phyloP scores from a whole-genome alignment of 2,329 filamentous ascomycete genomes.

The Aspergillus eucalypticola region DNA sequence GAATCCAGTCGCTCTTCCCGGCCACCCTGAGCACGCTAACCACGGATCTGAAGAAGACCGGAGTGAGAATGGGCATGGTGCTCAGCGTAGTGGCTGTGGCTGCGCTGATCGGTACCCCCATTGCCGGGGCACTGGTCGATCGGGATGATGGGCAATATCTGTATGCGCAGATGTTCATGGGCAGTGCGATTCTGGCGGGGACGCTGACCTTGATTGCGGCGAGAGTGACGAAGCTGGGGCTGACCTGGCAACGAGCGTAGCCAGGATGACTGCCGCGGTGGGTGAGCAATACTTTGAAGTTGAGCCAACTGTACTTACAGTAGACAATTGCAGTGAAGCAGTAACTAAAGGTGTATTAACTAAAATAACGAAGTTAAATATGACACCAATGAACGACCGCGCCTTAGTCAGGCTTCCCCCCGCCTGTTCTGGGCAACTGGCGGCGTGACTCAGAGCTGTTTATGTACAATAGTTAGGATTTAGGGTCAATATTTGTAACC shows the following conservation, averaged over 20 bases:
- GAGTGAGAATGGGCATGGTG: constrained; percentile 60
- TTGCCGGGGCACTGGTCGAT: constrained; percentile 55
- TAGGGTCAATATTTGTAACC: no score
- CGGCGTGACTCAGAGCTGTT: neutral
- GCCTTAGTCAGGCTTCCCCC: neutral
- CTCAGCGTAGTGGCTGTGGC: constrained; percentile 57
- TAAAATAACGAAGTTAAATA: no score
- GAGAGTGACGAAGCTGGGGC: constrained; percentile 42
- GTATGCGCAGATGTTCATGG: constrained; percentile 56
- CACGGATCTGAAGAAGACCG: constrained; percentile 54
- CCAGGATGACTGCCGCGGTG: no score
- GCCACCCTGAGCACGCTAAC: constrained; percentile 60
- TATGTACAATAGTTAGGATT: no score
- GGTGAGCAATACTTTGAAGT: no score
- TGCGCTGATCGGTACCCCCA: constrained; percentile 56
- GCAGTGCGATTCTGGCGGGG: constrained; percentile 47
- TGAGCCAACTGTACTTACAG: no score
- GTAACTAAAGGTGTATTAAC: neutral
- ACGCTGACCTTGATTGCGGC: constrained; percentile 44
- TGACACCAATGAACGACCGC: neutral
- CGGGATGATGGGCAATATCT: constrained; percentile 48
- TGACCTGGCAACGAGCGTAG: constrained; percentile 37
- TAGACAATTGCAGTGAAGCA: neutral
- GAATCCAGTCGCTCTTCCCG: constrained; percentile 67
- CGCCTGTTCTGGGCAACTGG: neutral